phyloP scores from a whole-genome alignment of 495 filamentous ascomycete genomes.

The Hypoxylon subgilvum region DNA sequence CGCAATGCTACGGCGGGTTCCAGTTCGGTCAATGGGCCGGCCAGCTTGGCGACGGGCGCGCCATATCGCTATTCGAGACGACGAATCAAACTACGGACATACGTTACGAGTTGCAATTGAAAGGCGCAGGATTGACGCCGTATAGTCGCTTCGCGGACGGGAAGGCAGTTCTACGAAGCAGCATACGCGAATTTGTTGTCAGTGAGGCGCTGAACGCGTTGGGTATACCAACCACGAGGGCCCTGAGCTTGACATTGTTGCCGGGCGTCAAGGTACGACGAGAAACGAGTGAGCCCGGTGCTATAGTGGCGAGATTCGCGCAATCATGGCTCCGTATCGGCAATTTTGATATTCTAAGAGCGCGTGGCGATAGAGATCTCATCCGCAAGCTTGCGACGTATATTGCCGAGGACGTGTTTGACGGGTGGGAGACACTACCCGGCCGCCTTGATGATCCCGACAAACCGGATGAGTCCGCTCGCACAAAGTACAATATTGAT shows the following conservation, averaged over 20 bases:
- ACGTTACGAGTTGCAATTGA: conserved; percentile 90
- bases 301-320: conserved; percentile 91
- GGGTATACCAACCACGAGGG: conserved; percentile 83
- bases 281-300: conserved; percentile 89
- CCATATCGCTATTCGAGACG: conserved; percentile 89
- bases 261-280: conserved; percentile 74
- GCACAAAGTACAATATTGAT: conserved; percentile 57
- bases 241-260: conserved; percentile 77
- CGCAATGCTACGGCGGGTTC: conserved; percentile 94
- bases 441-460: conserved; percentile 58
- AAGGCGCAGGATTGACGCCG: conserved; percentile 89
- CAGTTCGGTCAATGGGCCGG: conserved; percentile 91
- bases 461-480: conserved; percentile 37
- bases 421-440: conserved; percentile 81
- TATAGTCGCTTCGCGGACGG: conserved; percentile 98
- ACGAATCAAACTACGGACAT: conserved; percentile 74
- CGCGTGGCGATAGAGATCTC: conserved; percentile 76
- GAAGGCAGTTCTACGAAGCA: conserved; percentile 87
- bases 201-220: conserved; percentile 86
- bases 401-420: conserved; percentile 82
- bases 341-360: conserved; percentile 86
- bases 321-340: conserved; percentile 89
- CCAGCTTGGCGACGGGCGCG: conserved; percentile 92
- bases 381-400: conserved; percentile 78
- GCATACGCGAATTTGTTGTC: conserved; percentile 91